Conservation (phyloP, 2,329 filamentous ascomycete genomes). For the Fusarium sarcochroum region DNA sequence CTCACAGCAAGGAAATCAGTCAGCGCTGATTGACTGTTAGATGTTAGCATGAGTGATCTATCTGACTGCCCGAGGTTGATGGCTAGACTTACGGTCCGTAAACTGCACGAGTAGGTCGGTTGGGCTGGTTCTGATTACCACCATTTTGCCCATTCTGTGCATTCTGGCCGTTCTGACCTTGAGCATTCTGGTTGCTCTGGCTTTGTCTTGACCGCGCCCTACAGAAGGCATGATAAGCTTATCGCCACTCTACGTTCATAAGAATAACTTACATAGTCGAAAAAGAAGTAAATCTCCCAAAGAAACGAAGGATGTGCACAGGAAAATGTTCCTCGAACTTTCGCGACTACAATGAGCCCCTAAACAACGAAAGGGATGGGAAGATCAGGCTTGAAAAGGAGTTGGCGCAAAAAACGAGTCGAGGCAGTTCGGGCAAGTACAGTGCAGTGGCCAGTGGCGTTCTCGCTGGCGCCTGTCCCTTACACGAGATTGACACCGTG, state of each 20-base stretch:
- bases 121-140: constrained; percentile 24
- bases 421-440: constrained; percentile 22
- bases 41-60: background rate
- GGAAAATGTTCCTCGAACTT: constrained; percentile 4
- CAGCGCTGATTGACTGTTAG: constrained; percentile 63
- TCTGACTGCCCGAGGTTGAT: background rate
- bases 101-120: constrained; percentile 52
- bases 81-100: constrained; percentile 55
- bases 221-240: constrained; percentile 30
- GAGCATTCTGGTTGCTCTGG: constrained; percentile 34
- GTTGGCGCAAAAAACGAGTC: constrained; percentile 40
- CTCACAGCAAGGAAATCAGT: constrained; percentile 67
- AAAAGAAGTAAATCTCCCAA: background rate
- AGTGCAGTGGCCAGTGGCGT: constrained; percentile 39
- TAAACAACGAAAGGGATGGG: constrained; percentile 12
- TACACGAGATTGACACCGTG: constrained; percentile 52
- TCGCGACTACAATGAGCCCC: constrained; percentile 17
- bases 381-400: constrained; percentile 15
- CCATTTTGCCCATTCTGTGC: constrained; percentile 27
- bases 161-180: constrained; percentile 15
- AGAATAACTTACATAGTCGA: constrained; percentile 30
- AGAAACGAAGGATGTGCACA: background rate
- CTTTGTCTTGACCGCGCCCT: constrained; percentile 42
- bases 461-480: constrained; percentile 13
- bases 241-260: constrained; percentile 2